These are phyloP conservation scores for Penicillium nucicola DNA, from an alignment of 495 filamentous ascomycete genomes.

Conservation along the genomic window DNA sequence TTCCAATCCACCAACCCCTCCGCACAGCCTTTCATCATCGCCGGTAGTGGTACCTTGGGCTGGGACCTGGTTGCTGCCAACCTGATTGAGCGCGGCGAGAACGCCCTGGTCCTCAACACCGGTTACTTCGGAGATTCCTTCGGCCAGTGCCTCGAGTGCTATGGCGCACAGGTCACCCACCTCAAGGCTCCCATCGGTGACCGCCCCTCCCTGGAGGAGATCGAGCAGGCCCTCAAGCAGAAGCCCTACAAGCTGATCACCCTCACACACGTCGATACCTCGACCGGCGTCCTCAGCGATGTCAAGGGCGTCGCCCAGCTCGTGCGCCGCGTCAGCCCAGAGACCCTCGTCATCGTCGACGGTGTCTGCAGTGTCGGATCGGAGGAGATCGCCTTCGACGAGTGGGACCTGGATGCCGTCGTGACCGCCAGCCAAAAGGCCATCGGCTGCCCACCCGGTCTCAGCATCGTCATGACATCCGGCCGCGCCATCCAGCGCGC, in stretches of 20 bases:
- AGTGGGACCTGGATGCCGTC: constrained; percentile 89
- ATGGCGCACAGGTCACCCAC: constrained; percentile 85
- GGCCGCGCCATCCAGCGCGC: constrained; percentile 83
- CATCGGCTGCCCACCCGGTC: constrained; percentile 89
- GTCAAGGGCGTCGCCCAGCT: constrained; percentile 78
- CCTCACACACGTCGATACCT: constrained; percentile 95
- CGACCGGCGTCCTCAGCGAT: constrained; percentile 90
- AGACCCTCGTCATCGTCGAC: constrained; percentile 88
- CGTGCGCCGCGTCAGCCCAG: constrained; percentile 79
- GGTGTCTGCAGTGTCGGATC: constrained; percentile 95
- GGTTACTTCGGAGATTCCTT: constrained; percentile 98
- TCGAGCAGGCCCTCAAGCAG: constrained; percentile 81
- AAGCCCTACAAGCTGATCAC: constrained; percentile 91
- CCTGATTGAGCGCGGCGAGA: constrained; percentile 79
- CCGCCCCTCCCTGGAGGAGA: constrained; percentile 78
- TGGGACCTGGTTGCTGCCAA: constrained; percentile 96
- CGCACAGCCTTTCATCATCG: constrained; percentile 88
- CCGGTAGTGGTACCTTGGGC: constrained; percentile 91
- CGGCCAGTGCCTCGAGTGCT: constrained; percentile 83
- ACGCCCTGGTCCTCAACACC: constrained; percentile 88
- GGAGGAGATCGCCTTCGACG: constrained; percentile 94
- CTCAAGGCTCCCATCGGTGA: constrained; percentile 86
- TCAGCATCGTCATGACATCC: constrained; percentile 89
- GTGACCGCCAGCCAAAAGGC: constrained; percentile 95
- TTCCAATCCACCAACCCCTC: constrained; percentile 81